Conservation (phyloP, 2,329 filamentous ascomycete genomes). For the Pseudogymnoascus sp. region DNA sequence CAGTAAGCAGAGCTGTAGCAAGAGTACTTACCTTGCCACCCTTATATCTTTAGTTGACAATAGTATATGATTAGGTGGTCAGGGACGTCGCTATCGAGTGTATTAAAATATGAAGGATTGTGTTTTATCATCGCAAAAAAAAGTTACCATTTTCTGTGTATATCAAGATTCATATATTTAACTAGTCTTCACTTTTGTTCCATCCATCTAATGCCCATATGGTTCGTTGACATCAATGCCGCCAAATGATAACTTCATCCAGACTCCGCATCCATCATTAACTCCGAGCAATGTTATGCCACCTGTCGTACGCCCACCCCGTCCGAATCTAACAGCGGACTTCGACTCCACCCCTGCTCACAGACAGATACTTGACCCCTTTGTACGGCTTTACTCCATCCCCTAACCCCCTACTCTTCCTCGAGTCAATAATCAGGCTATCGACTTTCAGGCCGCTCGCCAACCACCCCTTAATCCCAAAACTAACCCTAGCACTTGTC, state of each 20-base stretch:
- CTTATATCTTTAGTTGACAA: not conserved
- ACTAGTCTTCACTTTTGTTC: not conserved
- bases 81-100: not conserved
- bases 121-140: not conserved
- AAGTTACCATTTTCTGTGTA: not conserved
- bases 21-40: not conserved
- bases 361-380: conserved; percentile 91
- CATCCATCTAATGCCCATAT: not conserved
- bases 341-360: conserved; percentile 57
- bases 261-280: conserved; percentile 6
- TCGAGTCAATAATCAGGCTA: conserved; percentile 60
- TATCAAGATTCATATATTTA: not conserved
- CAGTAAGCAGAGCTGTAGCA: not conserved
- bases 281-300: conserved; percentile 1
- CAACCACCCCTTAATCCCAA: conserved; percentile 61
- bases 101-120: not conserved
- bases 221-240: not conserved
- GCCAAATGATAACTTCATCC: not conserved
- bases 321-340: conserved; percentile 40
- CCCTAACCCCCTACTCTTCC: conserved; percentile 76
- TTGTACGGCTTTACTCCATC: conserved; percentile 93
- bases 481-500: conserved; percentile 65
- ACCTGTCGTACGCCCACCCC: not conserved
- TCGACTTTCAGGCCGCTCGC: conserved; percentile 60
- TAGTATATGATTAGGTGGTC: not conserved